Evolutionary conservation across 2,329 filamentous ascomycete species (phyloP).

Genomic region (Diplodia mutila): DNA sequence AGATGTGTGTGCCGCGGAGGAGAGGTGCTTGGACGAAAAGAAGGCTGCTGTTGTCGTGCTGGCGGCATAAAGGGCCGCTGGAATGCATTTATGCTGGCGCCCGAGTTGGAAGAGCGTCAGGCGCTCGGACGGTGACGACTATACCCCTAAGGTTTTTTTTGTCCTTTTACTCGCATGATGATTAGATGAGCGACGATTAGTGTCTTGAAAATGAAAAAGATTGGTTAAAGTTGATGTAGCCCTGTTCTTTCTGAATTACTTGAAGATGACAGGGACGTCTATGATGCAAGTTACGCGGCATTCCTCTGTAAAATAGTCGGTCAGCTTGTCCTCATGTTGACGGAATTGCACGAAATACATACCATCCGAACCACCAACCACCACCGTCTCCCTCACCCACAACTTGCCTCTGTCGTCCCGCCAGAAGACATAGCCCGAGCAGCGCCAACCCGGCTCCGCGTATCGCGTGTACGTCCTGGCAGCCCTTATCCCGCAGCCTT

Average conservation of each 20-base stretch:
- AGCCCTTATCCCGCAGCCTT: conserved; percentile 35
- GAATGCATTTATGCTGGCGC: background rate
- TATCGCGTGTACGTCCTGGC: conserved; percentile 40
- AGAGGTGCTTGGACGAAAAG: conserved; percentile 2
- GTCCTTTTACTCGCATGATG: conserved; percentile 1
- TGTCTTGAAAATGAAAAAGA: background rate
- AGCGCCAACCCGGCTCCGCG: conserved; percentile 8
- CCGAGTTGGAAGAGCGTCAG: background rate
- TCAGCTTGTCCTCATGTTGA: background rate
- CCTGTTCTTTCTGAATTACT: background rate
- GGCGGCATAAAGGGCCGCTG: background rate
- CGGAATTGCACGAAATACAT: background rate
- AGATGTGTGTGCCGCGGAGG: background rate
- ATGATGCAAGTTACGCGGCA: background rate
- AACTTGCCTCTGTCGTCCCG: background rate
- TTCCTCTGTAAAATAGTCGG: background rate
- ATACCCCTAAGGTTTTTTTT: conserved; percentile 18
- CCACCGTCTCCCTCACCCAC: conserved; percentile 34
- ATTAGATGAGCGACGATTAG: conserved; percentile 9
- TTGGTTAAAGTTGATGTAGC: background rate
- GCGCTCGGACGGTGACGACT: conserved; percentile 2
- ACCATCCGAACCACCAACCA: background rate
- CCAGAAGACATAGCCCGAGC: conserved; percentile 12
- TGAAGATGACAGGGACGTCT: conserved; percentile 9
- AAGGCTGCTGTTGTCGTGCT: conserved; percentile 3